phyloP scores from a whole-genome alignment of 345 rosid species.

The Citropsis articulata region DNA sequence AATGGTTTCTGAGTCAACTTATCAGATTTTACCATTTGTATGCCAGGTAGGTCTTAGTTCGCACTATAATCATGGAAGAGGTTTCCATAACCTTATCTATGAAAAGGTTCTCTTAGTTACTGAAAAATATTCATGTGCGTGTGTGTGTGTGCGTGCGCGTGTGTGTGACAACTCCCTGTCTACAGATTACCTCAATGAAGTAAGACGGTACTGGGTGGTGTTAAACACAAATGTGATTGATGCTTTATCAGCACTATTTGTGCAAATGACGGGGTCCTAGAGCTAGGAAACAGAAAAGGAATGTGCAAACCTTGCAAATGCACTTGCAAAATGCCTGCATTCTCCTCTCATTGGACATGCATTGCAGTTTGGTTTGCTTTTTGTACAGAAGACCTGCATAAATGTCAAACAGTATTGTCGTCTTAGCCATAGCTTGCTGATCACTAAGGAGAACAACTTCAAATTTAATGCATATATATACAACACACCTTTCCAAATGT shows the following conservation, averaged over 20 bases:
- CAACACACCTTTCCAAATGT: constrained; percentile 91
- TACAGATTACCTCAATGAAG: not conserved
- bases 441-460: constrained; percentile 9
- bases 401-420: constrained; percentile 18
- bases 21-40: not conserved
- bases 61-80: not conserved
- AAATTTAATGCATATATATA: not conserved
- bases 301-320: constrained; percentile 81
- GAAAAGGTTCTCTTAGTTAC: not conserved
- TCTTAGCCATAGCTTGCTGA: constrained; percentile 16
- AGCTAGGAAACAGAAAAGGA: constrained; percentile 11
- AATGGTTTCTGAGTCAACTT: constrained; percentile 5
- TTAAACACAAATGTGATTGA: not conserved
- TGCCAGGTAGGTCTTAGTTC: not conserved
- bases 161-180: not conserved
- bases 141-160: too few relatives aligned
- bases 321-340: constrained; percentile 98
- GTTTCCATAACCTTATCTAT: constrained; percentile 4
- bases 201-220: constrained; percentile 5
- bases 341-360: constrained; percentile 99
- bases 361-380: constrained; percentile 91
- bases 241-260: not conserved
- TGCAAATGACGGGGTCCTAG: not conserved
- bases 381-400: constrained; percentile 94
- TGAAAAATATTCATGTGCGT: too few relatives aligned